Percentiles rank a stretch among this genome's conserved stretches.
These are phyloP conservation scores for Neofusicoccum umdonicola DNA, from an alignment of 2,329 filamentous ascomycete species.

Conservation along the genomic window DNA sequence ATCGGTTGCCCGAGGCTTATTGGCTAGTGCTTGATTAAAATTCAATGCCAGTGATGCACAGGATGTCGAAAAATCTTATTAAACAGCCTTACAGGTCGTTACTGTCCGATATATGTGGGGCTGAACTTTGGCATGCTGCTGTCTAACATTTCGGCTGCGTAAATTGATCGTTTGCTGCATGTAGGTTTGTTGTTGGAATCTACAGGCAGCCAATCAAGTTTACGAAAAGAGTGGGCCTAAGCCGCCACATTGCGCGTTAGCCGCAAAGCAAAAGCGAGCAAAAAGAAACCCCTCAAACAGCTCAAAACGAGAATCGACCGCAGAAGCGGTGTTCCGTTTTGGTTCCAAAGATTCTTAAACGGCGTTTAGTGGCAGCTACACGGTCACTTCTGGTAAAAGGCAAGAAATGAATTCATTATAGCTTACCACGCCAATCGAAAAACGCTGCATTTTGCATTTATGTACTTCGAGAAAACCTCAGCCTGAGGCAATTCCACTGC, in stretches of 20 bases:
- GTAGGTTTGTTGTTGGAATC: too few relatives aligned
- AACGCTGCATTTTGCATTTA: not conserved
- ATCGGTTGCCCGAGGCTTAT: too few relatives aligned
- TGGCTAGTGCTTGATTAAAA: too few relatives aligned
- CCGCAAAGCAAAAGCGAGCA: not conserved
- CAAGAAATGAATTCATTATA: slow-evolving; percentile 66
- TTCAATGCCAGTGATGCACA: too few relatives aligned
- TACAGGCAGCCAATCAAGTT: not conserved
- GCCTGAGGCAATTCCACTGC: too few relatives aligned
- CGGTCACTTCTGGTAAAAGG: slow-evolving; percentile 80
- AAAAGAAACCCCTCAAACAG: not conserved
- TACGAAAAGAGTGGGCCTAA: not conserved
- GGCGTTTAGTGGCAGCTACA: slow-evolving; percentile 61
- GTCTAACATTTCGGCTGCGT: too few relatives aligned
- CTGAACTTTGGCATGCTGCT: too few relatives aligned
- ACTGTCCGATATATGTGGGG: too few relatives aligned
- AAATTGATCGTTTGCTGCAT: too few relatives aligned
- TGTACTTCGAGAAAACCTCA: too few relatives aligned
- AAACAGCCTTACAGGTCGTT: too few relatives aligned
- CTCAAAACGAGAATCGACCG: slow-evolving; percentile 19
- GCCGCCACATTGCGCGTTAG: not conserved
- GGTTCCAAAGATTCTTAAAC: slow-evolving; percentile 59
- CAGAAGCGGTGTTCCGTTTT: not conserved
- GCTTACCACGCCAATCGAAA: slow-evolving; percentile 8
- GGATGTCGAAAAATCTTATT: too few relatives aligned